phyloP scores from a whole-genome alignment of 352 stramenopile species.

The Phytophthora ohioensis region DNA sequence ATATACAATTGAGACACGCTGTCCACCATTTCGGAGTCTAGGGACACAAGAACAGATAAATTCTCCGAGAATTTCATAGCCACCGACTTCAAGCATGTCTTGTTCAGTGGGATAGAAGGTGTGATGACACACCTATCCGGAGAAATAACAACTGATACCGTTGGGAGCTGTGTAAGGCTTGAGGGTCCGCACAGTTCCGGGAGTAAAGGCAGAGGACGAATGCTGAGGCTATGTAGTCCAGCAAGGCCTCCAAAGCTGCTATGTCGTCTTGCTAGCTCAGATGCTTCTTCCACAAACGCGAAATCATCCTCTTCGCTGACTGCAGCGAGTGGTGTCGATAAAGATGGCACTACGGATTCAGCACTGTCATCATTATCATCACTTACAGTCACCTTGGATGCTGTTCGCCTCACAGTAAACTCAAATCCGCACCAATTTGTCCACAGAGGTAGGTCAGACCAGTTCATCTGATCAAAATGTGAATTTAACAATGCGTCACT shows the following conservation, averaged over 20 bases:
- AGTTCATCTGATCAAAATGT: constrained; percentile 44
- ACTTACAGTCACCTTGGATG: constrained; percentile 10
- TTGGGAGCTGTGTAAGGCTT: constrained; percentile 66
- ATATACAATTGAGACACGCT: constrained; percentile 80
- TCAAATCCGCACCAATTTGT: constrained; percentile 75
- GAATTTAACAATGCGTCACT: constrained; percentile 72
- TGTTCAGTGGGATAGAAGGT: constrained; percentile 70
- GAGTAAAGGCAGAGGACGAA: constrained; percentile 59
- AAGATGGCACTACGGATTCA: background rate
- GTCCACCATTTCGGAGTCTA: constrained; percentile 82
- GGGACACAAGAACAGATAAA: constrained; percentile 74
- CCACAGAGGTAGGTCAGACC: constrained; percentile 71
- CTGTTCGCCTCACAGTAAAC: constrained; percentile 51
- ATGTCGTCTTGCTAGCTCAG: constrained; percentile 61
- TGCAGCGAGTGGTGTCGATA: constrained; percentile 32
- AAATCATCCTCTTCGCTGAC: constrained; percentile 76
- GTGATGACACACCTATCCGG: constrained; percentile 64
- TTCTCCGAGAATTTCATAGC: constrained; percentile 88
- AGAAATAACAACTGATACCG: constrained; percentile 53
- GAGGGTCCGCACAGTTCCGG: constrained; percentile 52
- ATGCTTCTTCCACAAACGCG: constrained; percentile 80
- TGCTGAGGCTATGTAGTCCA: constrained; percentile 46
- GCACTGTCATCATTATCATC: constrained; percentile 10
- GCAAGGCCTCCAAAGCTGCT: constrained; percentile 69
- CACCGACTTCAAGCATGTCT: constrained; percentile 65